A percentile compares a stretch with the other conserved stretches of the same genome.
phyloP scores from a whole-genome alignment of 1,284 basidiomycete species.

The Ganoderma sp. region DNA sequence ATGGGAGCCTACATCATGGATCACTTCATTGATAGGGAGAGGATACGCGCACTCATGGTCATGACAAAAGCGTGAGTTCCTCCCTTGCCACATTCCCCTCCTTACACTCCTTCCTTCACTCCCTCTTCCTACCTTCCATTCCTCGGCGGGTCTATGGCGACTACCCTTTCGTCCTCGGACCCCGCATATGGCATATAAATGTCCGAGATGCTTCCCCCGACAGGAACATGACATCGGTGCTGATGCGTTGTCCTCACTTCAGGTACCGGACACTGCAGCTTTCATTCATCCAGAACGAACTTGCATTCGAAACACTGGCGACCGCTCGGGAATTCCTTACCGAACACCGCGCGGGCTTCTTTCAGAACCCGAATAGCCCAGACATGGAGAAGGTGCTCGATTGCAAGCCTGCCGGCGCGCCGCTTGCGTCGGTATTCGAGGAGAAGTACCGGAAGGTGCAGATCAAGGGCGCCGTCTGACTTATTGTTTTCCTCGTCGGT shows the following conservation, averaged over 20 bases:
- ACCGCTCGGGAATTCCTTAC: constrained; percentile 76
- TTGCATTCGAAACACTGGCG: constrained; percentile 79
- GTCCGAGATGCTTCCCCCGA: background rate
- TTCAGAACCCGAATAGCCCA: constrained; percentile 64
- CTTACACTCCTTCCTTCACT: constrained; percentile 3
- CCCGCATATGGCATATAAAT: background rate
- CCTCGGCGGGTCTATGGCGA: constrained; percentile 3
- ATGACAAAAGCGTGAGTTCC: constrained; percentile 89
- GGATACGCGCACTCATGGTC: constrained; percentile 84
- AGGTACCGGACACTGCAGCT: constrained; percentile 87
- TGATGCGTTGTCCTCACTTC: constrained; percentile 18
- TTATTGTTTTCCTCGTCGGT: constrained; percentile 11
- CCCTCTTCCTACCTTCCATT: constrained; percentile 13
- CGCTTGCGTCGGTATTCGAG: constrained; percentile 66
- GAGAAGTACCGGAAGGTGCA: constrained; percentile 78
- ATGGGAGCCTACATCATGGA: constrained; percentile 99
- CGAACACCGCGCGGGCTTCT: constrained; percentile 73
- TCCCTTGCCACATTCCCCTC: constrained; percentile 9
- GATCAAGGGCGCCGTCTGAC: constrained; percentile 65
- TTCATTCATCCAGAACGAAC: constrained; percentile 77
- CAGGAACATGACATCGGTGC: background rate
- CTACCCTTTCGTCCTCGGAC: background rate
- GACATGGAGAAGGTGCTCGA: constrained; percentile 69
- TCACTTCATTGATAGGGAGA: constrained; percentile 94
- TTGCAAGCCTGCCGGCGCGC: constrained; percentile 62